phyloP scores from a whole-genome alignment of 2,329 filamentous ascomycete species.

The Talaromyces albobiverticillius region DNA sequence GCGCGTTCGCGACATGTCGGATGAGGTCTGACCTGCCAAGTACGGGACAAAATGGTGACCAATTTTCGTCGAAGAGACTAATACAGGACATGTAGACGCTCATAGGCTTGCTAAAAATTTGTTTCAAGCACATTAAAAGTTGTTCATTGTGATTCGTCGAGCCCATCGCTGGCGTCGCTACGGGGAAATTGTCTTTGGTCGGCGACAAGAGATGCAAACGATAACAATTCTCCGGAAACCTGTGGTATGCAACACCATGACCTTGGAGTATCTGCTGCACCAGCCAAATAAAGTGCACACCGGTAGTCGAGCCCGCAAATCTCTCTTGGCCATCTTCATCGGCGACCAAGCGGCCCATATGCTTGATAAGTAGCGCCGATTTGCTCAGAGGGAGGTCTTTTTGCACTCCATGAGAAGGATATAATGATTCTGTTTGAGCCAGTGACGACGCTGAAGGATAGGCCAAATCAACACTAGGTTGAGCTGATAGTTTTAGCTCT shows the following conservation, averaged over 20 bases:
- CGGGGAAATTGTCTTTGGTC: too few relatives aligned
- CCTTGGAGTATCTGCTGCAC: conserved; percentile 14
- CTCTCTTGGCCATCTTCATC: conserved; percentile 11
- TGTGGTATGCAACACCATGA: neutral
- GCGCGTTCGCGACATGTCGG: neutral
- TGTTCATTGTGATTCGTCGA: too few relatives aligned
- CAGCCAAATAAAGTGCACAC: conserved; percentile 14
- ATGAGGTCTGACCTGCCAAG: conserved; percentile 8
- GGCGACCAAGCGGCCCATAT: conserved; percentile 15
- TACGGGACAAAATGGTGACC: conserved; percentile 14
- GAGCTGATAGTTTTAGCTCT: conserved; percentile 10
- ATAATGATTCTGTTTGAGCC: neutral
- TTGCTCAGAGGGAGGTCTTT: neutral
- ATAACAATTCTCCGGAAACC: conserved; percentile 15
- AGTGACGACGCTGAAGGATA: neutral
- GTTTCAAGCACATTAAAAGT: neutral
- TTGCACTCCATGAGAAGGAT: neutral
- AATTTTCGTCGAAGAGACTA: conserved; percentile 8
- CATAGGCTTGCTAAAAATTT: neutral
- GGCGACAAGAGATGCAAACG: conserved; percentile 2
- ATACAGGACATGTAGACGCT: conserved; percentile 9
- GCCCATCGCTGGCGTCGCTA: too few relatives aligned
- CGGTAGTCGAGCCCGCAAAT: conserved; percentile 17
- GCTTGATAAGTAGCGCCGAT: conserved; percentile 6
- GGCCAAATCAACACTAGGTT: neutral